Conservation (phyloP, 2,329 filamentous ascomycete genomes). For the Metarhizium album region DNA sequence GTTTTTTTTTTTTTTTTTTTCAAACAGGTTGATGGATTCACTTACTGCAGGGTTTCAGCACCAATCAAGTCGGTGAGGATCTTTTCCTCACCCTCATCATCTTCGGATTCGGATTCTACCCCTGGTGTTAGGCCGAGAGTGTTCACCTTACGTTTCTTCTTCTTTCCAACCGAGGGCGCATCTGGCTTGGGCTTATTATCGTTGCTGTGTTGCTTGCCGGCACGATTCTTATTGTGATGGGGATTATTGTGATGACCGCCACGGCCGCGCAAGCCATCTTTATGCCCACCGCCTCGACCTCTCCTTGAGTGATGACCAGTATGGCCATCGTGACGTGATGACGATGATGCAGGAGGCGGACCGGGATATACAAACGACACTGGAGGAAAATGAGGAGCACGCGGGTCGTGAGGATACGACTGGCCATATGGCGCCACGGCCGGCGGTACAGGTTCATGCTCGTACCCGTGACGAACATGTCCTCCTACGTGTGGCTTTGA, state of each 20-base stretch:
- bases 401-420: constrained; percentile 30
- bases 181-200: constrained; percentile 22
- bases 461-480: constrained; percentile 24
- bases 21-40: constrained; percentile 5
- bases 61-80: constrained; percentile 45
- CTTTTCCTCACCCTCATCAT: constrained; percentile 63
- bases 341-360: constrained; percentile 26
- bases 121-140: constrained; percentile 61
- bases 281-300: constrained; percentile 22
- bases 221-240: constrained; percentile 20
- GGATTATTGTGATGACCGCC: constrained; percentile 20
- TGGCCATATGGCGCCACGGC: constrained; percentile 26
- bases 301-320: constrained; percentile 24
- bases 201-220: constrained; percentile 9
- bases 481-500: constrained; percentile 20
- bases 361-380: constrained; percentile 27
- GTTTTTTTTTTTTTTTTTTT: not conserved
- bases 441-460: constrained; percentile 21
- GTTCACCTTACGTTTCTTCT: constrained; percentile 63
- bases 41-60: constrained; percentile 44
- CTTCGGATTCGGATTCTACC: constrained; percentile 52
- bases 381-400: constrained; percentile 24
- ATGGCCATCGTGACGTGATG: constrained; percentile 23
- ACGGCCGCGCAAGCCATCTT: constrained; percentile 32
- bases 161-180: constrained; percentile 42